Conservation (phyloP, 306 rosid genomes). For the Carpinus fangiana region DNA sequence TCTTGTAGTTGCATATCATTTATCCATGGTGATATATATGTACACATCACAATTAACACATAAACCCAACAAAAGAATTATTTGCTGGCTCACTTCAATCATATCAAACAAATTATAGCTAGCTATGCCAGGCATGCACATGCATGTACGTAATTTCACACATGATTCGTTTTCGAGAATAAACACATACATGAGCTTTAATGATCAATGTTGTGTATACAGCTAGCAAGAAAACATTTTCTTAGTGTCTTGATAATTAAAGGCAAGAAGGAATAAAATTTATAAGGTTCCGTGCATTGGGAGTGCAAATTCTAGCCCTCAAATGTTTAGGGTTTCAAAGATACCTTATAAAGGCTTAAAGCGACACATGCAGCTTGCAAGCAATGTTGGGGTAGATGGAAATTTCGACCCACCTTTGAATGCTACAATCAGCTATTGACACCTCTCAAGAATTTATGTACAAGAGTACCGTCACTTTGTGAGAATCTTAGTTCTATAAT, state of each 20-base stretch:
- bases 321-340: slow-evolving; percentile 16
- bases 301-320: slow-evolving; percentile 37
- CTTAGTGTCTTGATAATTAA: slow-evolving; percentile 12
- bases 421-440: neutral
- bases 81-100: no score
- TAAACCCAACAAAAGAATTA: no score
- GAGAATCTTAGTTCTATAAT: no score
- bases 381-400: slow-evolving; percentile 8
- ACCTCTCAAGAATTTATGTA: neutral
- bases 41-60: neutral
- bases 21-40: neutral
- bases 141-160: neutral
- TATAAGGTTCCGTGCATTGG: slow-evolving; percentile 10
- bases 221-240: slow-evolving; percentile 36
- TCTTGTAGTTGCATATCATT: neutral
- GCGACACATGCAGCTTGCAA: slow-evolving; percentile 41
- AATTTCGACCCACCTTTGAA: slow-evolving; percentile 1
- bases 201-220: slow-evolving; percentile 31
- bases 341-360: slow-evolving; percentile 27
- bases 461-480: no score
- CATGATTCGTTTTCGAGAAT: slow-evolving; percentile 21
- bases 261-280: slow-evolving; percentile 22
- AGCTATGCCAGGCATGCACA: neutral
- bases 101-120: neutral
- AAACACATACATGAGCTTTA: neutral